These are phyloP conservation scores for Microbotryum intermedium DNA, from an alignment of 1,284 basidiomycete species.

Conservation along the genomic window DNA sequence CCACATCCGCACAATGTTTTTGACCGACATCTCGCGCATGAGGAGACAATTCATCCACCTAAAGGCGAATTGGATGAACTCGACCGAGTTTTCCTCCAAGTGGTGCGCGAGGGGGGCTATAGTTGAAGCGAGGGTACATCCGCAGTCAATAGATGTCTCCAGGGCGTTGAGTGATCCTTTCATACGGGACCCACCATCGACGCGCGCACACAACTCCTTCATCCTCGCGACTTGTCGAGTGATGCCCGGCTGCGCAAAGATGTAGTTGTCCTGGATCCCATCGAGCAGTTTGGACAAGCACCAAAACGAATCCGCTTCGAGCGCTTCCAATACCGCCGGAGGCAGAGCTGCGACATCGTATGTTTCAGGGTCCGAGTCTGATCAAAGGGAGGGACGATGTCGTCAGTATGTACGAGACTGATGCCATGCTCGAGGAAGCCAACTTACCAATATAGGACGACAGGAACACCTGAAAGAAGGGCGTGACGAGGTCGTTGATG, in stretches of 20 bases:
- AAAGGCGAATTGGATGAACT: constrained; percentile 98
- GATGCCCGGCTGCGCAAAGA: constrained; percentile 87
- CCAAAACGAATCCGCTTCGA: constrained; percentile 96
- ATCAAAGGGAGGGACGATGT: not conserved
- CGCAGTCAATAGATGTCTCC: not conserved
- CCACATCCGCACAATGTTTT: constrained; percentile 96
- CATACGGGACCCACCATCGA: constrained; percentile 59
- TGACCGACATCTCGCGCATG: constrained; percentile 90
- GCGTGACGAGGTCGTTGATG: constrained; percentile 92
- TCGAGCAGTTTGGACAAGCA: constrained; percentile 85
- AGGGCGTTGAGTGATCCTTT: not conserved
- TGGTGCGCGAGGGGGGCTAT: constrained; percentile 70
- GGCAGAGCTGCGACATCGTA: constrained; percentile 75
- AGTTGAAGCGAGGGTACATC: no score
- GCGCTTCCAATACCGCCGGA: constrained; percentile 58
- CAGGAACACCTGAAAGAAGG: constrained; percentile 89
- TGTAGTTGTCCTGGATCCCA: constrained; percentile 96
- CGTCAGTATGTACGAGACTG: not conserved
- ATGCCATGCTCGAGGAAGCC: not conserved
- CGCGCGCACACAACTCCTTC: constrained; percentile 82
- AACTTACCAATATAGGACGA: constrained; percentile 72
- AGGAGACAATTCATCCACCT: constrained; percentile 97
- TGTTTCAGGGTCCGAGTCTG: constrained; percentile 75
- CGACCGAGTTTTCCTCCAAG: constrained; percentile 78
- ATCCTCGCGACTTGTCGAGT: constrained; percentile 82